Evolutionary conservation across 2,329 filamentous ascomycete species (phyloP).

Genomic region (Colletotrichum kahawae): DNA sequence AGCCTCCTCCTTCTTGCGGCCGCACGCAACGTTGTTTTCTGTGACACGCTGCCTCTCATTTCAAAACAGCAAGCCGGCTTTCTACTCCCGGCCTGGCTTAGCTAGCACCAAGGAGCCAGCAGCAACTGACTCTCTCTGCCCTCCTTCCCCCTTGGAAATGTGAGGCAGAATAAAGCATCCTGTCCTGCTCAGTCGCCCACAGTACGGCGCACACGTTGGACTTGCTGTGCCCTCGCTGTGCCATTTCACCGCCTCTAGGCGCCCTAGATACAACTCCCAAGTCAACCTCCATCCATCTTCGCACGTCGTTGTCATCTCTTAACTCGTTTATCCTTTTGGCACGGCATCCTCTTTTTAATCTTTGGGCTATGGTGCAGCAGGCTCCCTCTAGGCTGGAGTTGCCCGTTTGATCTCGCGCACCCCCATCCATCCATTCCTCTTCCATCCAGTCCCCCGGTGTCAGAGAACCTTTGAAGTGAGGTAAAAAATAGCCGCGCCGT

Average conservation of each 20-base stretch:
- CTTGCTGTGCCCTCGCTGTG: slow-evolving; percentile 5
- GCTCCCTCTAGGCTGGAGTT: not conserved
- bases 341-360: not conserved
- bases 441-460: not conserved
- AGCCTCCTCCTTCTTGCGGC: slow-evolving; percentile 10
- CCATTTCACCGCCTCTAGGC: slow-evolving; percentile 8
- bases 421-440: not conserved
- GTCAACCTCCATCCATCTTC: slow-evolving; percentile 14
- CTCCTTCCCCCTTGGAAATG: not conserved
- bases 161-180: not conserved
- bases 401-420: not conserved
- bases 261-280: slow-evolving; percentile 2
- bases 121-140: not conserved
- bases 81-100: slow-evolving; percentile 11
- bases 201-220: slow-evolving; percentile 17
- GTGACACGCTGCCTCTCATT: slow-evolving; percentile 8
- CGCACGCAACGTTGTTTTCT: slow-evolving; percentile 15
- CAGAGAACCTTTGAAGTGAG: not conserved
- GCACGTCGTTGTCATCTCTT: slow-evolving; percentile 14
- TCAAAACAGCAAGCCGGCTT: slow-evolving; percentile 8
- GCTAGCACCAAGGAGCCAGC: not conserved
- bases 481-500: not conserved
- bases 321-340: not conserved
- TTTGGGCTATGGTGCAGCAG: not conserved
- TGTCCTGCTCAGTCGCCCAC: not conserved